These are phyloP conservation scores for Eustoma russellianum DNA, from an alignment of 257 asterid genomes.

Conservation along the genomic window DNA sequence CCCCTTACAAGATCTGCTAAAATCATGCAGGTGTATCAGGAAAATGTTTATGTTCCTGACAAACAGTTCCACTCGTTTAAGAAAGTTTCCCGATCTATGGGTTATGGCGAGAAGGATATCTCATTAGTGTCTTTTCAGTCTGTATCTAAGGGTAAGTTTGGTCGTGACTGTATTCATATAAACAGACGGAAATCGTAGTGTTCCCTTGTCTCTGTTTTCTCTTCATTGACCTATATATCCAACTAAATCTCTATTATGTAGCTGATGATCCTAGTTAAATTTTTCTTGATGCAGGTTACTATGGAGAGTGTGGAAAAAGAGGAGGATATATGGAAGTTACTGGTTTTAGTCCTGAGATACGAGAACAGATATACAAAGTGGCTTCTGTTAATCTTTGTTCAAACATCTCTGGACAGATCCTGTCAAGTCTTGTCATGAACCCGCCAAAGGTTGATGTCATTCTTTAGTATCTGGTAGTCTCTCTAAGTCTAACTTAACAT, in stretches of 20 bases:
- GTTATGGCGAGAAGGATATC: slow-evolving; percentile 75
- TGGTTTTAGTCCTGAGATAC: slow-evolving; percentile 73
- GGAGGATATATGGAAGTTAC: slow-evolving; percentile 99
- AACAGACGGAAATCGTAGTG: background rate
- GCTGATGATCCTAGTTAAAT: background rate
- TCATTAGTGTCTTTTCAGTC: slow-evolving; percentile 87
- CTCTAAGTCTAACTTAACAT: background rate
- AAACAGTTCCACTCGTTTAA: slow-evolving; percentile 90
- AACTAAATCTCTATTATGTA: no score
- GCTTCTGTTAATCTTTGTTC: slow-evolving; percentile 94
- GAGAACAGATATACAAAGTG: slow-evolving; percentile 91
- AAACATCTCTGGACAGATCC: slow-evolving; percentile 93
- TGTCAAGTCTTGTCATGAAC: slow-evolving; percentile 88
- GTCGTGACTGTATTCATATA: background rate
- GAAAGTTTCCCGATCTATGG: slow-evolving; percentile 74
- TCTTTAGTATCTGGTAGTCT: background rate
- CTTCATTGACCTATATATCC: no score
- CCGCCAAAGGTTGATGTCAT: slow-evolving; percentile 64
- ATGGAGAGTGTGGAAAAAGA: slow-evolving; percentile 96
- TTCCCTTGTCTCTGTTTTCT: background rate
- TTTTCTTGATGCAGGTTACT: slow-evolving; percentile 45
- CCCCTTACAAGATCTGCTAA: background rate
- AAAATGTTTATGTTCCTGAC: slow-evolving; percentile 87
- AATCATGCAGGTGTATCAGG: slow-evolving; percentile 80
- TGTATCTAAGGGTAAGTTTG: slow-evolving; percentile 69